Evolutionary conservation across 164 flowering plant species (phyloP), one percentile per base, ranked within the genome.

Genomic region (Umbilicus rupestris): DNA sequence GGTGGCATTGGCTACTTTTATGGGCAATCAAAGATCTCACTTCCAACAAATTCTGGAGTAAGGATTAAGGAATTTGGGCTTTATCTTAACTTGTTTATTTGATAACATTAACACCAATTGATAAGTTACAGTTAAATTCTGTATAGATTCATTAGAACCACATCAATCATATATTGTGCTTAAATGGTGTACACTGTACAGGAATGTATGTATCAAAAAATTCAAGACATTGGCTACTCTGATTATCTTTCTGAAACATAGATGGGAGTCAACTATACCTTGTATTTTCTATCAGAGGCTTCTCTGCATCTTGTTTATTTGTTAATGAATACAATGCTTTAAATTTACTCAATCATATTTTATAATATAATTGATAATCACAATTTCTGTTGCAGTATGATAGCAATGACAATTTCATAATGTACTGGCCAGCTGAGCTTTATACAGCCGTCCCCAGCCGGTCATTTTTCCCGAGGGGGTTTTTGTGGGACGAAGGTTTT

Each of bases 401-500:
- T 42, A 67, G 62, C 73, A 83, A 74, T 64, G 79, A 78, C 69
- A 76, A 76, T 73, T 83, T 73, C 76, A 66, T 89, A 64, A 70
- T 79, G 67, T 95, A 92, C 75, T 92, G 99, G 97, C 96, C 97
- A 42, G 94, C 97, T 63, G 97, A 87, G 78, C 90, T 95, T 69
- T 92, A 84, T 74, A 84, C 99, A 35, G 97, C 99, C 65, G 99
- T 95, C 66, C 99, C 97, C 37, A 89, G 99, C 73, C 80, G 97
- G 42, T 82, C 99, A 46, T 84, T 90, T 77, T 95, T 95, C 64
- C 99, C 97, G 3, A 88, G 99, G 76, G 99, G 99, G 33, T 95
- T 95, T 78, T 69, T 92, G 55, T 95, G 99, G 97, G 99, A 92
- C 80, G 97, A 95, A 81, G 99, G 99, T 68, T 95, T 95, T 76